Evolutionary conservation across 352 stramenopile species (phyloP).

Genomic region (Thalassiosira exigua): DNA sequence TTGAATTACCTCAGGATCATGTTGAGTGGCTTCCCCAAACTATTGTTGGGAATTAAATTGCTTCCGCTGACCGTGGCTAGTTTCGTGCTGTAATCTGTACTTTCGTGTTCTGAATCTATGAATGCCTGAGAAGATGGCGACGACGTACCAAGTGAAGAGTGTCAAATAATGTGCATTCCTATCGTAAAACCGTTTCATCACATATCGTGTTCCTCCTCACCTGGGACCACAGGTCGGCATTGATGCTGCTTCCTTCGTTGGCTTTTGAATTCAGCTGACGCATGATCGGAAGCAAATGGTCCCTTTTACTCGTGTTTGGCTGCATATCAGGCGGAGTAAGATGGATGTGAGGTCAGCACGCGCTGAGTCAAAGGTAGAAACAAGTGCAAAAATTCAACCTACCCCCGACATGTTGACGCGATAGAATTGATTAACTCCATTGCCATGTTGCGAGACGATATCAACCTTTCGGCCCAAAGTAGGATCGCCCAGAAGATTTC

Average conservation of each 20-base stretch:
- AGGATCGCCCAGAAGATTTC: slow-evolving; percentile 45
- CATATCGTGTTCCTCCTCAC: no score
- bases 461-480: slow-evolving; percentile 29
- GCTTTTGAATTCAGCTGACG: not conserved
- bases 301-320: not conserved
- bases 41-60: slow-evolving; percentile 6
- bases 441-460: slow-evolving; percentile 22
- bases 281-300: not conserved
- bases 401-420: not conserved
- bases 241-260: not conserved
- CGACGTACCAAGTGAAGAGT: no score
- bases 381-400: no score
- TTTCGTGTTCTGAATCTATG: slow-evolving; percentile 26
- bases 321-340: not conserved
- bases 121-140: no score
- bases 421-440: not conserved
- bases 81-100: slow-evolving; percentile 12
- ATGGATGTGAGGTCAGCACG: no score
- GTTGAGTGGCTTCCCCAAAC: slow-evolving; percentile 41
- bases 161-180: no score
- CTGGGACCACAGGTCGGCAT: not conserved
- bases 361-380: no score
- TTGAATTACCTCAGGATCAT: slow-evolving; percentile 48
- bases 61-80: not conserved
- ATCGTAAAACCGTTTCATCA: no score